Evolutionary conservation across 257 asterid genomes (phyloP), one percentile per base, ranked within the genome.

Genomic region (Thymus quinquecostatus): DNA sequence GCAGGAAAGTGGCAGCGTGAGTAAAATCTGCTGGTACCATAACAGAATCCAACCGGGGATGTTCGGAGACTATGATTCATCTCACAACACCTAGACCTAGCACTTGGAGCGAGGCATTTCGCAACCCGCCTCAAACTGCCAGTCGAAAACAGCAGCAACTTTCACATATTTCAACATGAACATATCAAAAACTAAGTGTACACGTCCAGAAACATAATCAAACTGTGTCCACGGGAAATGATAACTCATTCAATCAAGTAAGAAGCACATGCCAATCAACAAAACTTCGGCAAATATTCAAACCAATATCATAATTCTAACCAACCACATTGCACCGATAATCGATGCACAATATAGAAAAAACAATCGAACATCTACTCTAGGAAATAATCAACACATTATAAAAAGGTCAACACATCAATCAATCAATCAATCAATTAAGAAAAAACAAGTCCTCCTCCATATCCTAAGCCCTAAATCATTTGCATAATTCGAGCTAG

Each of bases 61-160:
- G 82, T 47, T 60, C 63, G 61, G 57, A n/a, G 64, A 69, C 68
- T 33, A 74, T 47, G 71, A 70, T 71, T 77, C 63, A 78, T 76
- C 71, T 74, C 86, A 44, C 40, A 69, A 69, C 75, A 64, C 72
- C 55, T 63, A 44, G 76, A 64, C 81, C 82, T 84, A 14, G 81
- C 68, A 57, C 61, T 76, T 14, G 82, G 67, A 61, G 47, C 79
- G 48, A 86, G 54, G 74, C 81, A 69, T 54, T 73, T 68, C 4
- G 84, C 82, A 66, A 79, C 77, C 74, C 84, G 73, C 87, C 79
- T 84, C 85, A 79, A 73, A 79, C 85, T 81, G 75, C 74, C 80
- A 69, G 53, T 71, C 27, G 78, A 80, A 69, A 81, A 80, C 59
- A 80, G 54, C 90, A 83, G 79, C 86, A 80, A 32, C 28, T 50